Evolutionary conservation across 176 grass and related monocot genomes (phyloP), one percentile per base, ranked within the genome.

Genomic region (Lolium rigidum): DNA sequence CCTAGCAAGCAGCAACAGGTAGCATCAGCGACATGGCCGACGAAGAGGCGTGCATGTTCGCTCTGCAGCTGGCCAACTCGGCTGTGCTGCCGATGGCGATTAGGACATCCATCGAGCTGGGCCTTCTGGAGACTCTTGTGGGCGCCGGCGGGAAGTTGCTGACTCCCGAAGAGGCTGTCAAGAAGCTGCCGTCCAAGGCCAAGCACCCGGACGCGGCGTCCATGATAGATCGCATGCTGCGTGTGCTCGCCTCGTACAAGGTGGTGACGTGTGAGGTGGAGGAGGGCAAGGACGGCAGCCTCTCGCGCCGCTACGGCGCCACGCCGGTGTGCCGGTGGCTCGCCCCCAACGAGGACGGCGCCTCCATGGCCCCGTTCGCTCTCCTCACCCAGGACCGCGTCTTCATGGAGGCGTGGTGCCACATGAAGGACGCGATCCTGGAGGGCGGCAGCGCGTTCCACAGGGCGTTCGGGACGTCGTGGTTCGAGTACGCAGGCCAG

Each of bases 41-140:
- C 26, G 95, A 97, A 88, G 84, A 89, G 51, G 95, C 95, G 51
- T 97, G 95, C 88, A 89, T 94, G 95, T 90, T 86, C 76, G 92
- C 95, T 14, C 0, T 97, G 84, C 88, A 86, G 84, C 95, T 97
- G 80, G 84, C 24, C 54, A 89, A 88, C 67, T 82, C 92, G 38
- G 94, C 95, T 25, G 88, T 97, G 83, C 95, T 92, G 39, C 92
- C 95, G 20, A 97, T 97, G 95, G 92, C 95, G 22, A 92, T 97
- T 1, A 97, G 94, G 83, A 93, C 85, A 37, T 88, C 95, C 16
- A 84, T 97, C 26, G 95, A 97, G 31, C 31, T 97, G 35, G 92
- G 82, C 26, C 82, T 97, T 9, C 95, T 97, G 0, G 95, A 94
- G 56, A 90, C 70, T 46, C 86, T 97, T 15, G 86, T 81, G 57